Evolutionary conservation across 2,329 filamentous ascomycete species (phyloP).

Genomic region (Scedosporium minutisporum): DNA sequence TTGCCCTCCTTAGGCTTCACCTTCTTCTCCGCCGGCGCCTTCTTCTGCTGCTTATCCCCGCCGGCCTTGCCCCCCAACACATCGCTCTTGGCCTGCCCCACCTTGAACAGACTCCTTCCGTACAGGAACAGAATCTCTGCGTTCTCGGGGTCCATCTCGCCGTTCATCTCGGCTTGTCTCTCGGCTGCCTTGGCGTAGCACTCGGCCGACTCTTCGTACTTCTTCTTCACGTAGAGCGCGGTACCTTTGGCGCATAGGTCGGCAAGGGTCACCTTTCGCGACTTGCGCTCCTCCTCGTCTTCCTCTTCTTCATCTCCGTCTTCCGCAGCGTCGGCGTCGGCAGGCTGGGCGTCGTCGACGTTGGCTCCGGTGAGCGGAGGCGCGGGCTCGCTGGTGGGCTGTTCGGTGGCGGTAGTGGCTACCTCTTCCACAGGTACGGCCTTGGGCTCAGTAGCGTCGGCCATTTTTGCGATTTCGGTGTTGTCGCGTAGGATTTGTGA

Average conservation of each 20-base stretch:
- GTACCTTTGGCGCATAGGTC: constrained; percentile 74
- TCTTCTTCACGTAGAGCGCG: constrained; percentile 79
- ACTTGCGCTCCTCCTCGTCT: constrained; percentile 31
- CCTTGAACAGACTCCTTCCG: constrained; percentile 85
- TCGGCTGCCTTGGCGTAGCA: constrained; percentile 82
- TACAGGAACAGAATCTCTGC: constrained; percentile 92
- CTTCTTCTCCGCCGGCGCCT: constrained; percentile 5
- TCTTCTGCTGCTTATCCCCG: constrained; percentile 27
- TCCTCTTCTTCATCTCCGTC: constrained; percentile 11
- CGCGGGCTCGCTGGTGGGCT: neutral
- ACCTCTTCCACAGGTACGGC: neutral
- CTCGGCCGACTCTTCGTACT: constrained; percentile 78
- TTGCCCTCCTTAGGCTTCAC: constrained; percentile 23
- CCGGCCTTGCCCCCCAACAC: constrained; percentile 76
- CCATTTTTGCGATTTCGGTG: neutral
- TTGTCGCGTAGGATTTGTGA: neutral
- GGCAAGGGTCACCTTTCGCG: constrained; percentile 56
- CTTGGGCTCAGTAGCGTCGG: constrained; percentile 1
- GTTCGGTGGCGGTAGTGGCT: neutral
- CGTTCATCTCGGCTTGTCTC: constrained; percentile 83
- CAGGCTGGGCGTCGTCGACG: neutral
- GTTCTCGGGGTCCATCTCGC: constrained; percentile 83
- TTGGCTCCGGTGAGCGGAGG: neutral
- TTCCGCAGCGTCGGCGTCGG: neutral
- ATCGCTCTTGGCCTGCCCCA: constrained; percentile 89